Evolutionary conservation across 164 flowering plant genomes (phyloP).

Genomic region (Stephania yunnanensis): DNA sequence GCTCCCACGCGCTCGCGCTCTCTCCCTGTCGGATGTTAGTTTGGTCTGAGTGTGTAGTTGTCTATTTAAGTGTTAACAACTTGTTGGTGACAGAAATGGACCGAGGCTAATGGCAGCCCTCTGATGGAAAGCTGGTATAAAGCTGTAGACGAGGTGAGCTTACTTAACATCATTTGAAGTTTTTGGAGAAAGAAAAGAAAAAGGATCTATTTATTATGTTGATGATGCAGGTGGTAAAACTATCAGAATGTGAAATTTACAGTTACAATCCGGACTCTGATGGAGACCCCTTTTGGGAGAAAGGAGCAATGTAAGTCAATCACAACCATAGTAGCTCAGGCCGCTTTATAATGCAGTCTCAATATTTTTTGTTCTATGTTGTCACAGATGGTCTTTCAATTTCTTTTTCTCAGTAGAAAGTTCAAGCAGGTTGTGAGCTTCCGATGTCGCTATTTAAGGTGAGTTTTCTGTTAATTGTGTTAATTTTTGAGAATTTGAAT

Average conservation of each 20-base stretch:
- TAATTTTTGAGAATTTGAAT: not conserved
- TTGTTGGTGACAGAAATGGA: slow-evolving; percentile 61
- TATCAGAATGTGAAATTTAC: slow-evolving; percentile 86
- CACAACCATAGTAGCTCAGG: not conserved
- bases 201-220: slow-evolving; percentile 11
- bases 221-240: slow-evolving; percentile 67
- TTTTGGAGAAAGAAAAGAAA: no score
- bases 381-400: slow-evolving; percentile 86
- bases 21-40: no score
- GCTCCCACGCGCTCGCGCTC: no score
- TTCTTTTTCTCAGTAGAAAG: slow-evolving; percentile 87
- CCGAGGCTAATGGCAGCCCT: slow-evolving; percentile 44
- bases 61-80: not conserved
- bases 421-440: slow-evolving; percentile 82
- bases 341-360: not conserved
- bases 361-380: slow-evolving; percentile 7
- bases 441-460: slow-evolving; percentile 85
- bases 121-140: slow-evolving; percentile 56
- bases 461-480: not conserved
- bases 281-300: slow-evolving; percentile 79
- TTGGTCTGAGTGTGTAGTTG: not conserved
- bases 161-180: not conserved
- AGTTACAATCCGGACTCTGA: slow-evolving; percentile 74
- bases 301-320: slow-evolving; percentile 71
- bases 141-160: slow-evolving; percentile 83